Evolutionary conservation across 2,329 filamentous ascomycete species (phyloP).

Genomic region (Colletotrichum viniferum): DNA sequence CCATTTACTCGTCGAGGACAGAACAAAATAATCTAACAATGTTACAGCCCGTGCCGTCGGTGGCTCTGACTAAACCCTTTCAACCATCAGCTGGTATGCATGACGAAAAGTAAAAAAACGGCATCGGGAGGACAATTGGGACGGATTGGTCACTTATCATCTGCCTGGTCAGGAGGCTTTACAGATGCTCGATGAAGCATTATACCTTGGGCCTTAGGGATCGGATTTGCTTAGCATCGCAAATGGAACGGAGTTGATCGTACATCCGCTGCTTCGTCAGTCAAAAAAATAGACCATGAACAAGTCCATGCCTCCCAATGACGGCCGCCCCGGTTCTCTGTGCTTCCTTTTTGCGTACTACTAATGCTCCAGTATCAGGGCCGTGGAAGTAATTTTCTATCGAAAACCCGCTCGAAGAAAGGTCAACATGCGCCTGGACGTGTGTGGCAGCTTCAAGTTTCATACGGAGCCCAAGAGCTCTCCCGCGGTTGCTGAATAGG

Average conservation of each 20-base stretch:
- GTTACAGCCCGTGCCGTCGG: constrained; percentile 63
- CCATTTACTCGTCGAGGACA: accelerated
- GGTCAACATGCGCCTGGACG: not conserved
- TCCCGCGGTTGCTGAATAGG: not conserved
- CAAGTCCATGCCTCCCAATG: constrained; percentile 17
- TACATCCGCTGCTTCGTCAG: constrained; percentile 21
- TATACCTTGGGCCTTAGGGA: constrained; percentile 23
- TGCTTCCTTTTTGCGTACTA: not conserved
- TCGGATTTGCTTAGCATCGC: constrained; percentile 23
- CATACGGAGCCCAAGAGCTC: not conserved
- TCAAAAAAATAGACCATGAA: constrained; percentile 20
- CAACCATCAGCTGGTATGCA: constrained; percentile 7
- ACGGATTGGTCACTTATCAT: constrained; percentile 20
- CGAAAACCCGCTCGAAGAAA: not conserved
- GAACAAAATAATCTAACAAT: constrained; percentile 29
- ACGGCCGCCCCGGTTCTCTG: not conserved
- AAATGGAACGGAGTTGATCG: constrained; percentile 24
- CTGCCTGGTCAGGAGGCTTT: constrained; percentile 23
- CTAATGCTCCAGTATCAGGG: not conserved
- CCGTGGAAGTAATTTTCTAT: not conserved
- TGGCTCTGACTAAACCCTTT: constrained; percentile 47
- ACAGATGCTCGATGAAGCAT: constrained; percentile 23
- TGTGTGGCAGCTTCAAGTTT: not conserved
- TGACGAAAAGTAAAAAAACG: constrained; percentile 19
- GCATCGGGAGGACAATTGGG: constrained; percentile 11